These are phyloP conservation scores for Nitzschia sp. DNA, from an alignment of 108 stramenopile species.

Conservation along the genomic window DNA sequence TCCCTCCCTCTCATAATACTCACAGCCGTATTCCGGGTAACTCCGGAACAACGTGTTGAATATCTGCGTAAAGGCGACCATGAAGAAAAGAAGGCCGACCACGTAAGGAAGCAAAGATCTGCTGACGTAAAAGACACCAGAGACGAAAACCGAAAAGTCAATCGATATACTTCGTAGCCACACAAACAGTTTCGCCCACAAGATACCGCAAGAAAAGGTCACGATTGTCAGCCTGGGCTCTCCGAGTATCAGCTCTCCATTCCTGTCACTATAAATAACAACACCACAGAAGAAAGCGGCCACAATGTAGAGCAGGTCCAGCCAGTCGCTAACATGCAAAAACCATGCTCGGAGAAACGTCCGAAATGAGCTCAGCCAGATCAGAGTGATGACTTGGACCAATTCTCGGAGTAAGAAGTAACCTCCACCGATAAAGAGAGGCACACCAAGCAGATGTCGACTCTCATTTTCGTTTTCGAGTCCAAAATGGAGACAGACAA, in stretches of 20 bases:
- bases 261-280: not conserved
- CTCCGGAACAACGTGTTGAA: slow-evolving; percentile 12
- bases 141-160: slow-evolving; percentile 53
- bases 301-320: not conserved
- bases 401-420: slow-evolving; percentile 67
- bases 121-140: slow-evolving; percentile 47
- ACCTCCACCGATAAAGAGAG: slow-evolving; percentile 45
- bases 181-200: slow-evolving; percentile 38
- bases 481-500: not conserved
- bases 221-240: slow-evolving; percentile 21
- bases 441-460: not conserved
- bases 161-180: slow-evolving; percentile 39
- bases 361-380: slow-evolving; percentile 44
- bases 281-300: not conserved
- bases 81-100: slow-evolving; percentile 32
- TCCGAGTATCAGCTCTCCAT: not conserved
- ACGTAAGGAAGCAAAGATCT: slow-evolving; percentile 41
- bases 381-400: slow-evolving; percentile 48
- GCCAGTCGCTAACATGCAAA: not conserved
- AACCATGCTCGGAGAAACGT: not conserved
- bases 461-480: not conserved
- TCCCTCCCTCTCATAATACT: not conserved
- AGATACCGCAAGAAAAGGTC: slow-evolving; percentile 23
- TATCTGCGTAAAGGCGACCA: slow-evolving; percentile 56
- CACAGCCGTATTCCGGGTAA: not conserved